Conservation (phyloP, 129 eudicot genomes). For the Tagetes patula region DNA sequence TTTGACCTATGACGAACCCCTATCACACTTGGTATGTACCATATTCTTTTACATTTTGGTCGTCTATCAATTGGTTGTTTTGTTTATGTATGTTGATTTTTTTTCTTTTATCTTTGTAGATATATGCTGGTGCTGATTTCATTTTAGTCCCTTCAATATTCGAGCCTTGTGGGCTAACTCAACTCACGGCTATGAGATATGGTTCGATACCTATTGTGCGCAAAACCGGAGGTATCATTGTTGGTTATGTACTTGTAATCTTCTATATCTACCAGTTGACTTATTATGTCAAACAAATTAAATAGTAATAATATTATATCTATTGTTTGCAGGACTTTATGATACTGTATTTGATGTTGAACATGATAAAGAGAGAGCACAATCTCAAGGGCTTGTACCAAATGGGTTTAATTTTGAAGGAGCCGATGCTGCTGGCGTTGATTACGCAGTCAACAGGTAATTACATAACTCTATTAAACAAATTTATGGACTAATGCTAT, state of each 20-base stretch:
- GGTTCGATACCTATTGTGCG: constrained; percentile 95
- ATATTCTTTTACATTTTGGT: constrained; percentile 15
- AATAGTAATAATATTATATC: background rate
- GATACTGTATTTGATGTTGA: constrained; percentile 98
- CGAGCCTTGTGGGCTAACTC: constrained; percentile 99
- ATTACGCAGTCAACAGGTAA: constrained; percentile 92
- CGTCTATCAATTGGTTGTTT: background rate
- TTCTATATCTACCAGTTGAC: background rate
- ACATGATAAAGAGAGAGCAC: constrained; percentile 93
- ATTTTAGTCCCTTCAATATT: constrained; percentile 96
- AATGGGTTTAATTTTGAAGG: constrained; percentile 95
- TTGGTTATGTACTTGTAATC: constrained; percentile 6
- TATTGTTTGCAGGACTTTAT: constrained; percentile 61
- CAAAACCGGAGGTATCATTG: constrained; percentile 86
- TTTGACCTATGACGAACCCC: constrained; percentile 92
- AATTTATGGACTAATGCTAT: background rate
- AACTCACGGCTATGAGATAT: constrained; percentile 98
- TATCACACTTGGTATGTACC: constrained; percentile 85
- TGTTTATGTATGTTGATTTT: background rate
- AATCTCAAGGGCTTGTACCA: constrained; percentile 77
- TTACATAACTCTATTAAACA: background rate
- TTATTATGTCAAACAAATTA: background rate
- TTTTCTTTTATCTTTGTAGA: constrained; percentile 43
- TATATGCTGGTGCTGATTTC: constrained; percentile 94
- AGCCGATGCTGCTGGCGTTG: constrained; percentile 97